phyloP scores from a whole-genome alignment of 2,329 filamentous ascomycete genomes.

The Diaporthe citriasiana region DNA sequence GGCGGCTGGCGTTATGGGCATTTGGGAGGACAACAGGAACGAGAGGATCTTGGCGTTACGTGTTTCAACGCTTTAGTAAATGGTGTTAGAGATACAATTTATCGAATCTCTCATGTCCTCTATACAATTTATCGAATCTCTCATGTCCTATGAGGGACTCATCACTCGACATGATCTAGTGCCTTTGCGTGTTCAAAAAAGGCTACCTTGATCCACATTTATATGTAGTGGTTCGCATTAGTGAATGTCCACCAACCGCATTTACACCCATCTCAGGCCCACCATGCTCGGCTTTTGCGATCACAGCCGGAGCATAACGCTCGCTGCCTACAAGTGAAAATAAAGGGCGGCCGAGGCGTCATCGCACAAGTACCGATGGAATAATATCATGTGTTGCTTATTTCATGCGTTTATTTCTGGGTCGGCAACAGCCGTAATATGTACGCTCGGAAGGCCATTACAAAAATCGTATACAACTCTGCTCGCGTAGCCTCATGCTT shows the following conservation, averaged over 20 bases:
- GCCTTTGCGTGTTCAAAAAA: not conserved
- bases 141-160: too few species aligned
- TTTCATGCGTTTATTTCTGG: not conserved
- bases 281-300: not conserved
- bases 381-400: slow-evolving; percentile 7
- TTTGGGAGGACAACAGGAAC: slow-evolving; percentile 1
- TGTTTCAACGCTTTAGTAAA: not conserved
- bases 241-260: not conserved
- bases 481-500: slow-evolving; percentile 22
- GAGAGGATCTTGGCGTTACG: slow-evolving; percentile 10
- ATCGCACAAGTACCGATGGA: not conserved
- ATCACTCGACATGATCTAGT: not conserved
- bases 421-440: slow-evolving; percentile 21
- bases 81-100: not conserved
- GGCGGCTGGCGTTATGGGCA: slow-evolving; percentile 30
- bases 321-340: not conserved
- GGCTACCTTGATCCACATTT: not conserved
- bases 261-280: not conserved
- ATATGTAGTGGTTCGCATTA: not conserved
- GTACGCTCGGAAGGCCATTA: slow-evolving; percentile 34
- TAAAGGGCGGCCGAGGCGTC: not conserved
- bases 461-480: slow-evolving; percentile 24
- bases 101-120: not conserved
- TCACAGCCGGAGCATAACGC: too few species aligned
- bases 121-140: too few species aligned